A percentile compares a stretch with the other conserved stretches of the same genome.
Evolutionary conservation across 495 filamentous ascomycete species (phyloP).

Genomic region (Penicillium cinerascens): DNA sequence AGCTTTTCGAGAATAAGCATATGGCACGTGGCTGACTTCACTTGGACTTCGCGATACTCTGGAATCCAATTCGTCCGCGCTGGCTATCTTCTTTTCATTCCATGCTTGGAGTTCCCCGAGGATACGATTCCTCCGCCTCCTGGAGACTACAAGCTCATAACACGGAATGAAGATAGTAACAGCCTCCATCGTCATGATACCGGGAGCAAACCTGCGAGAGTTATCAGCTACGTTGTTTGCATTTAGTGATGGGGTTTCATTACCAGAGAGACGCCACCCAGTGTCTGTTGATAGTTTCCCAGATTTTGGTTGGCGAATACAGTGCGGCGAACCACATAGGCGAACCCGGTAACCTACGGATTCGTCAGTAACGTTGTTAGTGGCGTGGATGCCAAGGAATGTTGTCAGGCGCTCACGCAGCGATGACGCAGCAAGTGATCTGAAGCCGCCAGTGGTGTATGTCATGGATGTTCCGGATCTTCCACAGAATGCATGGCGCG

Average conservation of each 20-base stretch:
- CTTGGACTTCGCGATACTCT: slow-evolving; percentile 10
- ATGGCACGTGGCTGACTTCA: slow-evolving; percentile 23
- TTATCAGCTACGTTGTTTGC: slow-evolving; percentile 1
- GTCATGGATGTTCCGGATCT: slow-evolving; percentile 45
- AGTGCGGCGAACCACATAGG: slow-evolving; percentile 57
- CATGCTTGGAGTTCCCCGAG: slow-evolving; percentile 10
- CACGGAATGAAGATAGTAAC: slow-evolving; percentile 44
- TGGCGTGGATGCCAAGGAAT: not conserved
- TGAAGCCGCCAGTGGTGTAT: slow-evolving; percentile 58
- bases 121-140: slow-evolving; percentile 23
- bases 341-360: slow-evolving; percentile 52
- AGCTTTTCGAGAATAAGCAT: slow-evolving; percentile 47
- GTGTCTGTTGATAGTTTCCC: slow-evolving; percentile 46
- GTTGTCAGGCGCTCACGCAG: slow-evolving; percentile 35
- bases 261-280: slow-evolving; percentile 51
- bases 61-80: slow-evolving; percentile 6
- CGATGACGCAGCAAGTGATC: slow-evolving; percentile 51
- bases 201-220: slow-evolving; percentile 42
- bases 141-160: slow-evolving; percentile 40
- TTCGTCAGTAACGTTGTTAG: slow-evolving; percentile 4
- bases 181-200: slow-evolving; percentile 43
- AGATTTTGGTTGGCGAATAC: slow-evolving; percentile 43
- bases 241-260: not conserved
- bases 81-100: slow-evolving; percentile 10
- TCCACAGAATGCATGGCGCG: slow-evolving; percentile 34